Evolutionary conservation across 805 yeast species (phyloP).

Genomic region (Pichia scutulata): DNA sequence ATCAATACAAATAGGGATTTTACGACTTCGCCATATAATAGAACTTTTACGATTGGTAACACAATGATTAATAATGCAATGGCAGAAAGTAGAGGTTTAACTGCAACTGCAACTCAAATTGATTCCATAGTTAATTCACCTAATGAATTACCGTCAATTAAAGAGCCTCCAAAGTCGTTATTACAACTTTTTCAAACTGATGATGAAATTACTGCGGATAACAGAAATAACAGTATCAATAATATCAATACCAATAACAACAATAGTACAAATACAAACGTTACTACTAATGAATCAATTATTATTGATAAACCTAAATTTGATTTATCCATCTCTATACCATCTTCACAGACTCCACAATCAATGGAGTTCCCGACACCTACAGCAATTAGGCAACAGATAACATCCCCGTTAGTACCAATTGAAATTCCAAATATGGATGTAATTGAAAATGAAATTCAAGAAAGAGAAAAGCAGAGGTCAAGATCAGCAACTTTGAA

Average conservation of each 20-base stretch:
- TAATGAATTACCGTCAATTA: slow-evolving; percentile 21
- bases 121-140: slow-evolving; percentile 13
- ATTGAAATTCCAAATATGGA: slow-evolving; percentile 69
- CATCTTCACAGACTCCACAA: slow-evolving; percentile 1
- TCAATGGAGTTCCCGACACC: background rate
- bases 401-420: slow-evolving; percentile 45
- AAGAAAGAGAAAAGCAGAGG: slow-evolving; percentile 16
- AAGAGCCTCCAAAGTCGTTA: slow-evolving; percentile 66
- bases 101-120: slow-evolving; percentile 11
- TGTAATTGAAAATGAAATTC: slow-evolving; percentile 7
- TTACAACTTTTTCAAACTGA: slow-evolving; percentile 49
- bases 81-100: slow-evolving; percentile 4
- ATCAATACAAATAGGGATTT: slow-evolving; percentile 2
- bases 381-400: slow-evolving; percentile 1
- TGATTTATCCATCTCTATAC: background rate
- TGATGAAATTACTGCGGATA: slow-evolving; percentile 20
- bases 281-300: background rate
- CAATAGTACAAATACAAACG: background rate
- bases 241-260: background rate
- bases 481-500: slow-evolving; percentile 26
- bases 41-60: slow-evolving; percentile 14
- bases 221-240: background rate
- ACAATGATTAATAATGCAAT: slow-evolving; percentile 12
- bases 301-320: background rate
- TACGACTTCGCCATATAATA: slow-evolving; percentile 10